A percentile compares a stretch with the other conserved stretches of the same genome.
phyloP scores from a whole-genome alignment of 2,329 filamentous ascomycete genomes.

The Pseudocercospora fuligena region DNA sequence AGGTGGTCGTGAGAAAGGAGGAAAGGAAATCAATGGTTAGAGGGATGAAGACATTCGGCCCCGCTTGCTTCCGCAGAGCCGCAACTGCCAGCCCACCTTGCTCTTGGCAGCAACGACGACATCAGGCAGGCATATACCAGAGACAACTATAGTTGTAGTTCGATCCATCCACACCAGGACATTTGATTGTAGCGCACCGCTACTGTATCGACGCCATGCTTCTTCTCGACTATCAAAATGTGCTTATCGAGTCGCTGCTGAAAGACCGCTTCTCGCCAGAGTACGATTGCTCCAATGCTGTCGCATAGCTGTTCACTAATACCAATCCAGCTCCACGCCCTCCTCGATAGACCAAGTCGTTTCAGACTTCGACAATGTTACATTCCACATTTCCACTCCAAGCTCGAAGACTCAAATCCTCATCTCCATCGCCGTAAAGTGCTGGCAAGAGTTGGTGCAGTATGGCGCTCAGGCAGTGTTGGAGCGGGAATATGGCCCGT shows the following conservation, averaged over 20 bases:
- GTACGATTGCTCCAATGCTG: constrained; percentile 28
- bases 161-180: background rate
- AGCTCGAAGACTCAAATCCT: constrained; percentile 92
- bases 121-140: constrained; percentile 3
- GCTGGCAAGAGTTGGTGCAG: constrained; percentile 86
- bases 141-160: background rate
- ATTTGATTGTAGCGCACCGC: background rate
- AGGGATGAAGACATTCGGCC: background rate
- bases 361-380: constrained; percentile 98
- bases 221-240: constrained; percentile 98
- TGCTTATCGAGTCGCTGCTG: constrained; percentile 93
- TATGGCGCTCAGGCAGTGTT: constrained; percentile 93
- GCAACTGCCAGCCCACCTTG: background rate
- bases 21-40: background rate
- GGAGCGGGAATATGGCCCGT: constrained; percentile 90
- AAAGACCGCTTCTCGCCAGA: constrained; percentile 78
- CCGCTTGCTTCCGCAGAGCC: background rate
- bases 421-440: constrained; percentile 92
- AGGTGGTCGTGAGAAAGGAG: background rate
- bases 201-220: constrained; percentile 62
- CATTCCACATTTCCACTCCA: constrained; percentile 96
- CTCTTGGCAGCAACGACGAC: constrained; percentile 9
- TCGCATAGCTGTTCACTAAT: constrained; percentile 35
- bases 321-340: constrained; percentile 71
- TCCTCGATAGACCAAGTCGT: constrained; percentile 95